phyloP scores from a whole-genome alignment of 176 grass and related monocot species.

The Cenchrus fungigraminus region DNA sequence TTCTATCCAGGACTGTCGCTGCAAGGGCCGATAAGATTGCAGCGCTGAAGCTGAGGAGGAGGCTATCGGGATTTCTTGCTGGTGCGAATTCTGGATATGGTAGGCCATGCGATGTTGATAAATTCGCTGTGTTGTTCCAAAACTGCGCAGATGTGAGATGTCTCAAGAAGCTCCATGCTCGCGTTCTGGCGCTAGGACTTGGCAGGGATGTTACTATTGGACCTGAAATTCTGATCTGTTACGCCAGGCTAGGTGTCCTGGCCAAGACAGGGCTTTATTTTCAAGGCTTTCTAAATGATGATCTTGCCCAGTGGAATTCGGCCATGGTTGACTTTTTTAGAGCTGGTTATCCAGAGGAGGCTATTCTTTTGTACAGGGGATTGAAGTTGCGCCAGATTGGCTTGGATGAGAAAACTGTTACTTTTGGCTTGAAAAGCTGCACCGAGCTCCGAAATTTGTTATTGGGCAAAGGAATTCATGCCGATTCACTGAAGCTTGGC shows the following conservation, averaged over 20 bases:
- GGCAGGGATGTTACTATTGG: conserved; percentile 39
- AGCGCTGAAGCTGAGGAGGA: conserved; percentile 13
- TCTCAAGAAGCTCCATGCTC: conserved; percentile 58
- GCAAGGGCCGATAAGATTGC: conserved; percentile 4
- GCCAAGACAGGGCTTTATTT: conserved; percentile 50
- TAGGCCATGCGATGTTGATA: background rate
- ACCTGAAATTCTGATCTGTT: conserved; percentile 50
- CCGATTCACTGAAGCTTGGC: conserved; percentile 61
- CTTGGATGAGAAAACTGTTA: conserved; percentile 52
- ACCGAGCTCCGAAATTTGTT: conserved; percentile 41
- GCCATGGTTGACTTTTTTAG: conserved; percentile 61
- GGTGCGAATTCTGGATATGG: conserved; percentile 14
- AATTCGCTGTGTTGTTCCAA: conserved; percentile 32
- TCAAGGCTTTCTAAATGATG: conserved; percentile 37
- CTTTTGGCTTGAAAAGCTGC: conserved; percentile 71
- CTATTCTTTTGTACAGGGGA: conserved; percentile 49
- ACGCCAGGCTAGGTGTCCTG: conserved; percentile 49
- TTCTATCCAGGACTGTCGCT: conserved; percentile 10
- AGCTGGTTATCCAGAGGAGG: conserved; percentile 53
- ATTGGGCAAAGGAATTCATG: conserved; percentile 54
- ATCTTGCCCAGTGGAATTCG: conserved; percentile 62
- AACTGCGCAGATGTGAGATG: conserved; percentile 41
- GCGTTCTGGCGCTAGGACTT: conserved; percentile 47
- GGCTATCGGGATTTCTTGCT: conserved; percentile 3
- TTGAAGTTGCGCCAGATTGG: conserved; percentile 37